Evolutionary conservation across 768 basidiomycete species (phyloP), one percentile per base, ranked within the genome.

Genomic region (Boletus rex-veris): DNA sequence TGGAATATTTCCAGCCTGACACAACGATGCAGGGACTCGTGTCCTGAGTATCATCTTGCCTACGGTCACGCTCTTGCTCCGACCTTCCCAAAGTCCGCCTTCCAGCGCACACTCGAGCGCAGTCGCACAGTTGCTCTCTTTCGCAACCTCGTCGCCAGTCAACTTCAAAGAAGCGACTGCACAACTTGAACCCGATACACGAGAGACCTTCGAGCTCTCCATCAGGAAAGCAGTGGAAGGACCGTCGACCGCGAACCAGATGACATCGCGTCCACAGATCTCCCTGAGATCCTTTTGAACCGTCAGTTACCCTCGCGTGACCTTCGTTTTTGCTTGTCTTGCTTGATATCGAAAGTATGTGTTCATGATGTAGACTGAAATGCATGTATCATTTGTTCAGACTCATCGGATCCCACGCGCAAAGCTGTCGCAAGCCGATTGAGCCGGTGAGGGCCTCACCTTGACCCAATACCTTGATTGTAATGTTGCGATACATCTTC

Each of bases 111-210:
- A 85, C 48, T 62, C 77, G 0, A 80, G 84, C 54, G 83, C 84
- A 3, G 77, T 90, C 19, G 67, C 79, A 3, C 86, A 91, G 47
- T 69, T 97, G 1, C 70, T 98, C 28, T 71, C 76, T 2, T 85
- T 90, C 53, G 93, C 93, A 0, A 79, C 87, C 1, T 71, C 79
- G 0, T 81, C 85, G 4, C 88, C 95, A 0, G 66, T 73, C 5
- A 80, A 87, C 12, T 98, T 98, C 80, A 92, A 90, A 67, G 90
- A 92, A 42, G 91, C 88, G 1, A 86, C 90, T 3, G 78, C 74
- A 9, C 83, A 79, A 45, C 75, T 98, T 19, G 84, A 86, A 28
- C 65, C 75, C 7, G 68, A 76, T 0, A 77, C 77, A 7, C 74
- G 84, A 42, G 83, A 85, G 45, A 71, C 80, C 21, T 68, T 98